Evolutionary conservation across 2,329 filamentous ascomycete species (phyloP).

Genomic region (Aspergillus caelatus): DNA sequence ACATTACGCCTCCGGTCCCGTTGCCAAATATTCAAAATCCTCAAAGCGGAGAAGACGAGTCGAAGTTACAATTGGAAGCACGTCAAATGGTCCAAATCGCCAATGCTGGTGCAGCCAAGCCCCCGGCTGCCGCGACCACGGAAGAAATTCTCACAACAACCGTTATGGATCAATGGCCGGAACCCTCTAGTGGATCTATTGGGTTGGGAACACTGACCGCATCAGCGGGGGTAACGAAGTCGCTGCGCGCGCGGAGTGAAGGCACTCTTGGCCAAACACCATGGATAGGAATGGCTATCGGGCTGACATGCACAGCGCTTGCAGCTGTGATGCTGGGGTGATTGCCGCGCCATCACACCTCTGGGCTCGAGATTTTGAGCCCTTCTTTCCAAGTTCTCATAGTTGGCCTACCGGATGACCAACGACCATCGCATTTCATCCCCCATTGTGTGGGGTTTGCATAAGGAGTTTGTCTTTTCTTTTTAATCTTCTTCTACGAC

Average conservation of each 20-base stretch:
- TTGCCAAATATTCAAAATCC: constrained; percentile 15
- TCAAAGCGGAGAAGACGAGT: constrained; percentile 10
- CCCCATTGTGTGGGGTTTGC: constrained; percentile 12
- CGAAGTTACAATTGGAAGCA: constrained; percentile 7
- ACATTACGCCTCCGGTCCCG: constrained; percentile 19
- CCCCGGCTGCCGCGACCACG: constrained; percentile 6
- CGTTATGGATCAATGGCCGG: constrained; percentile 34
- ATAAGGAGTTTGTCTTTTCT: constrained; percentile 21
- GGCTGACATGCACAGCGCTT: constrained; percentile 41
- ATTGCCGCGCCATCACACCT: not conserved
- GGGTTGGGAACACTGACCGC: constrained; percentile 32
- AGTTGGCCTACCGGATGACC: not conserved
- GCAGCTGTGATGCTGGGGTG: constrained; percentile 44
- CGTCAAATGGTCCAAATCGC: constrained; percentile 13
- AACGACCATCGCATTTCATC: constrained; percentile 3
- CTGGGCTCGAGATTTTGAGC: not conserved
- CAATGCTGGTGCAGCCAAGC: constrained; percentile 1
- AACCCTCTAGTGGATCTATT: constrained; percentile 30
- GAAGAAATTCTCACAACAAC: constrained; percentile 18
- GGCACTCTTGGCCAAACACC: constrained; percentile 43
- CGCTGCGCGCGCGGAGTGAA: constrained; percentile 39
- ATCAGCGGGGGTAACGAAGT: constrained; percentile 26
- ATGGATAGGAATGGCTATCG: constrained; percentile 47
- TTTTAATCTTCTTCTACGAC: constrained; percentile 19
- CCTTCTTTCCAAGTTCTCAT: not conserved